Base-by-base conservation (phyloP, 306 rosid genomes). In the Corylus heterophylla region DNA sequence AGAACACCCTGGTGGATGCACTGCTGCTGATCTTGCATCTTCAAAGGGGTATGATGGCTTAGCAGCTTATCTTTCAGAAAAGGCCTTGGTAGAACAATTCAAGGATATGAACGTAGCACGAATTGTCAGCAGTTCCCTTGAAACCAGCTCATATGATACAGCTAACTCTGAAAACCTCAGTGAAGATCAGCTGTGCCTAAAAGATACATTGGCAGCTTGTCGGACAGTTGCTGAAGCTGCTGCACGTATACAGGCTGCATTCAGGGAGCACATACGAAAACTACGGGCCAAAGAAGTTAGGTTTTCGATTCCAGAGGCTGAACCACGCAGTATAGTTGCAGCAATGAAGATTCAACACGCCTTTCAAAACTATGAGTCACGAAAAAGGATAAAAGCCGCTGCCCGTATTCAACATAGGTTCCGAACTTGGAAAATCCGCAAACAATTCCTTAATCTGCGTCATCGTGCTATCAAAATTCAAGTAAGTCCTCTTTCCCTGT, bases 291-390 rank as follows among this genome's bases (percentile, higher is more conserved):
- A 75, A 54, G 91, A 84, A 3, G 83, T 93, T 82, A 80, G 83
- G 80, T 52, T 71, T 74, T 89, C 84, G 64, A 54, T 4, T 74
- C 91, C 98, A 1, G 97, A 96, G 88, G 90, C 66, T 77, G 96
- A 93, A 87, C 98, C 97, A 61, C 94, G 90, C 17, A 50, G 71
- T 69, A 93, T 96, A 72, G 78, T 96, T 74, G 97, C 99, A 44
- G 99, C 96, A 88, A 81, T 96, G 99, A 93, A 87, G 82, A 96
- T 96, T 84, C 99, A 96, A 70, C 97, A 93, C 78, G 98, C 99
- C 81, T 96, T 84, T 78, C 93, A 93, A 58, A 89, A 87, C 79
- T 88, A 51, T 50, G 99, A 89, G 82, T 52, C 88, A 0, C 84
- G 82, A 75, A 93, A 88, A 77, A 81, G 72, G 78, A 80, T 91